Percentiles rank a stretch among this genome's conserved stretches.
These are phyloP conservation scores for Escovopsis weberi DNA, from an alignment of 2,329 filamentous ascomycete species.

Conservation along the genomic window DNA sequence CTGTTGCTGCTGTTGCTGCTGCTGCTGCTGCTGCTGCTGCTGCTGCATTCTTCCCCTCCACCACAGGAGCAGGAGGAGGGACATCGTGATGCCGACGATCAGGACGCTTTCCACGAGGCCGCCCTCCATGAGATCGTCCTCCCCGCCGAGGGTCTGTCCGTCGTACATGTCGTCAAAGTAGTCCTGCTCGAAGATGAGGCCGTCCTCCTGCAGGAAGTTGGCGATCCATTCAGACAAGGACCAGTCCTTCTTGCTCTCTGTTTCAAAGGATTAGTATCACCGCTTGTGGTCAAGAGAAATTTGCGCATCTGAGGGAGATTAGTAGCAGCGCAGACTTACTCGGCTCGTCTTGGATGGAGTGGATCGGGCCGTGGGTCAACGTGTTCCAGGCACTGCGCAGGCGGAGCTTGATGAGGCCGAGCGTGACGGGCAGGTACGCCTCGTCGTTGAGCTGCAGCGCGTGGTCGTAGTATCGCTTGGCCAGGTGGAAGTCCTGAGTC, in stretches of 20 bases:
- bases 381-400: constrained; percentile 88
- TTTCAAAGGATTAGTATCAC: not conserved
- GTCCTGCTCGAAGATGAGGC: constrained; percentile 49
- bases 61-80: constrained; percentile 65
- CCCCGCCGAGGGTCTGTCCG: constrained; percentile 37
- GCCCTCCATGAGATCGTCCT: constrained; percentile 57
- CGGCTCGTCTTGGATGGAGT: constrained; percentile 82
- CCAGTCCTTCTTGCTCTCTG: constrained; percentile 57
- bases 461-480: constrained; percentile 90
- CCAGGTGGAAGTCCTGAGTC: constrained; percentile 90
- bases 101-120: constrained; percentile 72
- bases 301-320: not conserved
- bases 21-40: constrained; percentile 19
- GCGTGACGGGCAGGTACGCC: constrained; percentile 81
- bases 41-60: constrained; percentile 61
- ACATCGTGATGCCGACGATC: constrained; percentile 63
- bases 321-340: constrained; percentile 35
- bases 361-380: constrained; percentile 76
- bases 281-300: not conserved
- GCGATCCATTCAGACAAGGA: constrained; percentile 75
- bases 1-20: too few relatives aligned
- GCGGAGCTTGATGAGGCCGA: constrained; percentile 75
- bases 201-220: constrained; percentile 64
- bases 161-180: constrained; percentile 40
- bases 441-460: constrained; percentile 84